Evolutionary conservation across 176 grass and related monocot genomes (phyloP).

Genomic region (Phoenix dactylifera): DNA sequence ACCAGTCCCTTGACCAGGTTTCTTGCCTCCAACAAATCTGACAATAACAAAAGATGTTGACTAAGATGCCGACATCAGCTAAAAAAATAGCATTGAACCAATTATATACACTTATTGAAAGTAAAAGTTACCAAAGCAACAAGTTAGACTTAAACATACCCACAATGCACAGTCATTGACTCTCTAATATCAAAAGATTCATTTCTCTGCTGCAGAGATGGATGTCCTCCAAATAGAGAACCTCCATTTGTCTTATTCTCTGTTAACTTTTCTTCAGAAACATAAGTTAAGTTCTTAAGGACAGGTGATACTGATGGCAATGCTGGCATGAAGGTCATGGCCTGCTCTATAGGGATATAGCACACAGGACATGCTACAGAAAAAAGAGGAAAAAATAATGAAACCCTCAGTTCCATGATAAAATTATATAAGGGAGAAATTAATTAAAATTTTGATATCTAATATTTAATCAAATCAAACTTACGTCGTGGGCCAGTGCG

Average conservation of each 20-base stretch:
- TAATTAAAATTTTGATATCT: no score
- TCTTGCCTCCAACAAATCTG: conserved; percentile 87
- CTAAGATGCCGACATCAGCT: conserved; percentile 24
- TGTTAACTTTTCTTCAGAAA: conserved; percentile 26
- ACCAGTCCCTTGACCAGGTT: conserved; percentile 70
- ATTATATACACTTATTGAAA: conserved; percentile 4
- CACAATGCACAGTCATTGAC: conserved; percentile 75
- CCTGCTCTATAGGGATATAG: conserved; percentile 75
- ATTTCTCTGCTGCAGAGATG: conserved; percentile 62
- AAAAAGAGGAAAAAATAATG: conserved; percentile 28
- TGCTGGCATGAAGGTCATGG: conserved; percentile 47
- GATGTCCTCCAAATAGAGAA: conserved; percentile 85
- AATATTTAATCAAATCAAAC: conserved; percentile 20
- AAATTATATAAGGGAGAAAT: conserved; percentile 2
- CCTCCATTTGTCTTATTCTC: conserved; percentile 42
- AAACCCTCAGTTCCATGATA: conserved; percentile 12
- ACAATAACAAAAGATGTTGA: conserved; percentile 22
- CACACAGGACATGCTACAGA: conserved; percentile 92
- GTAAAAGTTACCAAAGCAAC: conserved; percentile 10
- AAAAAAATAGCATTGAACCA: conserved; percentile 5
- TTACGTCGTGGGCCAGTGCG: conserved; percentile 93
- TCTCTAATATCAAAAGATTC: conserved; percentile 82
- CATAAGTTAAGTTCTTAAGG: conserved; percentile 33
- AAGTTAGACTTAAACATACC: conserved; percentile 37
- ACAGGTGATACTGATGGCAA: conserved; percentile 52